Percentiles rank a stretch among this genome's conserved stretches.
Conservation (phyloP, 148 eudicot genomes). For the Rhododendron mucronatum region DNA sequence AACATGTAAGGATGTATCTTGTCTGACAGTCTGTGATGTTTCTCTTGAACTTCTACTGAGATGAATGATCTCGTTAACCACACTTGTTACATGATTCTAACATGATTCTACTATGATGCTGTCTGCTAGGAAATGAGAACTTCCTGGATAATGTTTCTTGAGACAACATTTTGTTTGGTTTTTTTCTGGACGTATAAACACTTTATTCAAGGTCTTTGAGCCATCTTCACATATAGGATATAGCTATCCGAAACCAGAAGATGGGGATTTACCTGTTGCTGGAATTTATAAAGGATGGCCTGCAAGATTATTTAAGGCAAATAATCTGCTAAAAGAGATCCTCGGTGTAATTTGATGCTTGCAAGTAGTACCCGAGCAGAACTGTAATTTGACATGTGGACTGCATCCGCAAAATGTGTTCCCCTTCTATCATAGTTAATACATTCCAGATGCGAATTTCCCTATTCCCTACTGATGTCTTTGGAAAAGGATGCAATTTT, state of each 20-base stretch:
- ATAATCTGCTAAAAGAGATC: neutral
- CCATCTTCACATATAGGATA: neutral
- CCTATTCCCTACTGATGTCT: neutral
- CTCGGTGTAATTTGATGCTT: neutral
- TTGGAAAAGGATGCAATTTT: neutral
- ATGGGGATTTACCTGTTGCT: neutral
- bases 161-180: neutral
- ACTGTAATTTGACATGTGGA: neutral
- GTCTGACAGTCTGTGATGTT: neutral
- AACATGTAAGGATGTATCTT: conserved; percentile 37
- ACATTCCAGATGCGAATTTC: neutral
- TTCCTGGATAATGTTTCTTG: neutral
- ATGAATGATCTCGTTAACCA: neutral
- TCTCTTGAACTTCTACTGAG: neutral
- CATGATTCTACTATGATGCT: neutral
- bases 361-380: neutral
- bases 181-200: neutral
- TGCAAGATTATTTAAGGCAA: neutral
- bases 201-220: neutral
- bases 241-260: neutral
- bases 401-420: neutral
- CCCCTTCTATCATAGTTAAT: neutral
- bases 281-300: neutral
- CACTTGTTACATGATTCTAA: neutral
- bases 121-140: neutral